Base-by-base conservation (phyloP, 2,329 filamentous ascomycete genomes). In the Microsporum ferrugineum region DNA sequence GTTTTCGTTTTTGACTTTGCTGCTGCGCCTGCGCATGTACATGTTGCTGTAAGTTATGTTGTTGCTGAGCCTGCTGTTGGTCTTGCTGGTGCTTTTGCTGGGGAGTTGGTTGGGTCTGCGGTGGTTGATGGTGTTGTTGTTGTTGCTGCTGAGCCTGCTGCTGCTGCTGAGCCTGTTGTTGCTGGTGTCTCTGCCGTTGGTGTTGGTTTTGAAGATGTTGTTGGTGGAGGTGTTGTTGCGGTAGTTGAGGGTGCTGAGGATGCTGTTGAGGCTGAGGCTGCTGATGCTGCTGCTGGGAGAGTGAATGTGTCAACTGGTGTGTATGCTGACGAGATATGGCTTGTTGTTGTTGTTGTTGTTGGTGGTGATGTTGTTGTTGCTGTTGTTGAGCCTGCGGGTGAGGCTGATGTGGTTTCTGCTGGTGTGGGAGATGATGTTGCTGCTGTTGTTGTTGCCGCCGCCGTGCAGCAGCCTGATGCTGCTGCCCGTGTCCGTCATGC, bases 171-270 rank as follows among this genome's bases (percentile, higher is more conserved):
- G 33, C 57, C 58, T 58, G 58, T 23, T 55, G 55, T n/a, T 66
- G 31, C 66, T 60, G 17, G 49, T 68, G 47, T 63, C 62, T 33
- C 66, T 60, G 60, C 60, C 64, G 49, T 57, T 64, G 60, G 10
- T 60, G 63, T 8, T 60, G 62, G 41, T 47, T 58, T 4, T 62
- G 60, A 12, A 63, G 64, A 27, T 63, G 62, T 17, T 63, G 60
- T 12, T 61, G 62, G 23, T 63, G 64, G 29, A 63, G 63, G 10
- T 57, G 61, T 2, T 60, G 57, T 12, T 62, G 61, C 5, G 55
- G 61, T 33, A 47, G 60, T 10, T 60, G 60, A 17, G 61, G 60
- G 12, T 62, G 60, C 33, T 62, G 62, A 14, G 45, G 57, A 17
- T 62, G 57, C 36, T 62, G 17, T 23, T 23, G 39, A 5, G 39